phyloP scores from a whole-genome alignment of 192 early-diverging fungal species.

The Coemansia sp. region DNA sequence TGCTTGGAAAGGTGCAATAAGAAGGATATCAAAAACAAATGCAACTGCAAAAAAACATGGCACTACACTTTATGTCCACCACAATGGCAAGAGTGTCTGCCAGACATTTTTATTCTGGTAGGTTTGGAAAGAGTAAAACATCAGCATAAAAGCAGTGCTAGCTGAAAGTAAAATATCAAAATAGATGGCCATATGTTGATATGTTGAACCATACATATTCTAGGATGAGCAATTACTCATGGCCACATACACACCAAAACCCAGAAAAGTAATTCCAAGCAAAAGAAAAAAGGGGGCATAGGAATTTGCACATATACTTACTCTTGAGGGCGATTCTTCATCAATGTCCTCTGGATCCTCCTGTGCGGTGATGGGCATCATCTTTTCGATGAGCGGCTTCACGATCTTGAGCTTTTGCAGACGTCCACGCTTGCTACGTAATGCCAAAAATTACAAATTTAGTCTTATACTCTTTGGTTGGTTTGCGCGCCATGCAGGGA shows the following conservation, averaged over 20 bases:
- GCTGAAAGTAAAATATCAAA: background rate
- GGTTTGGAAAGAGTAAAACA: no score
- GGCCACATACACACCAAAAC: background rate
- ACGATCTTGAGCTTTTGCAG: conserved; percentile 84
- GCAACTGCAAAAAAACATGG: no score
- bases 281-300: background rate
- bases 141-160: no score
- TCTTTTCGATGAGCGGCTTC: conserved; percentile 68
- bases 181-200: background rate
- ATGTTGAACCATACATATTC: background rate
- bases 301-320: conserved; percentile 14
- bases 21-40: background rate
- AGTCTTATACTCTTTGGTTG: background rate
- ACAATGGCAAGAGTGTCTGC: no score
- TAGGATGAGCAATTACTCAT: background rate
- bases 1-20: background rate
- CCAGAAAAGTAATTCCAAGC: background rate
- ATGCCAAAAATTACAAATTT: background rate
- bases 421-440: conserved; percentile 72
- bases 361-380: conserved; percentile 84
- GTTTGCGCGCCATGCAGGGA: background rate
- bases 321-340: conserved; percentile 78
- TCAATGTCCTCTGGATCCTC: conserved; percentile 75
- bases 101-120: no score
- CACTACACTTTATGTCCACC: no score